Conservation (phyloP, 129 eudicot species). For the Flaveria sonorensis region DNA sequence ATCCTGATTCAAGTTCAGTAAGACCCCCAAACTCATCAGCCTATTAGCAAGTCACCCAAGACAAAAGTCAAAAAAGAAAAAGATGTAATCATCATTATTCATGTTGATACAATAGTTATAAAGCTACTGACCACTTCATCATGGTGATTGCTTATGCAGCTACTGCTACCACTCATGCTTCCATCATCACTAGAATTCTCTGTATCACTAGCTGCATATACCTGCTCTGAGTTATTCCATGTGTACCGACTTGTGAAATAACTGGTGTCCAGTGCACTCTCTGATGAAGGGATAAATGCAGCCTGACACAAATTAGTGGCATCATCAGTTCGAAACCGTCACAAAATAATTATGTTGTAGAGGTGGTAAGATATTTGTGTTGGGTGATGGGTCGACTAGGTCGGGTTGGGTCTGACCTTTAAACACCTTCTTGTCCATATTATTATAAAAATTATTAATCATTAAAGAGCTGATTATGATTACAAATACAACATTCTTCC, state of each 20-base stretch:
- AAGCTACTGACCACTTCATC: slow-evolving; percentile 68
- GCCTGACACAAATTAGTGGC: slow-evolving; percentile 54
- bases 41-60: slow-evolving; percentile 30
- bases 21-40: slow-evolving; percentile 79
- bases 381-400: background rate
- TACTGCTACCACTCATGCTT: slow-evolving; percentile 83
- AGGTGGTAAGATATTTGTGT: slow-evolving; percentile 15
- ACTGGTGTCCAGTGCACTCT: slow-evolving; percentile 89
- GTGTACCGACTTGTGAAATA: slow-evolving; percentile 92
- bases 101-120: background rate
- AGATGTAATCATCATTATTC: background rate
- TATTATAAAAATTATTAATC: background rate
- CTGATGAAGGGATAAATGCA: slow-evolving; percentile 96
- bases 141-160: slow-evolving; percentile 73
- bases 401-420: background rate
- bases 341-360: background rate
- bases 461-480: background rate
- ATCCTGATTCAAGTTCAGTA: slow-evolving; percentile 71
- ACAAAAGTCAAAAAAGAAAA: background rate
- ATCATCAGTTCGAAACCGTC: slow-evolving; percentile 13
- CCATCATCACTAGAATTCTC: slow-evolving; percentile 89
- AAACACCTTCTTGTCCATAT: background rate
- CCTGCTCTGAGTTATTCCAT: slow-evolving; percentile 86
- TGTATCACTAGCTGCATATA: slow-evolving; percentile 66
- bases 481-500: background rate